Evolutionary conservation across 192 early-diverging fungal species (phyloP).

Genomic region (Linnemannia elongata): DNA sequence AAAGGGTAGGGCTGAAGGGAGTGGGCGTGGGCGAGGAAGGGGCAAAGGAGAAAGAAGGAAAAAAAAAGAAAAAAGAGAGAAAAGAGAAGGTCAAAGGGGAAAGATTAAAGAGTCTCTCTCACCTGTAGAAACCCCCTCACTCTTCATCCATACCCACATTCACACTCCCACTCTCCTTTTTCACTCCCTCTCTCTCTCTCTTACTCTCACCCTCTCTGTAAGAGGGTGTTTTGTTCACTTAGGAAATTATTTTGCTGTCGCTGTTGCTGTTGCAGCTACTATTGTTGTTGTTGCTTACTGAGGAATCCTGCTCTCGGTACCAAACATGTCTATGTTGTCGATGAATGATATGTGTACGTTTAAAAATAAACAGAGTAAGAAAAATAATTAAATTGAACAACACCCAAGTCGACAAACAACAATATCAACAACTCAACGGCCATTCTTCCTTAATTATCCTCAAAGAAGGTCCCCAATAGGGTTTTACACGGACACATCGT

Average conservation of each 20-base stretch:
- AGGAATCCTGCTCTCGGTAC: too few species aligned
- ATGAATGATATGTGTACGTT: neutral
- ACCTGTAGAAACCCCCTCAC: neutral
- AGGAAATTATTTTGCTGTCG: neutral
- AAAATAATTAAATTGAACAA: neutral
- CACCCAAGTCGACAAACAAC: neutral
- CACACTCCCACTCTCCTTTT: neutral
- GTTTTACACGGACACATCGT: neutral
- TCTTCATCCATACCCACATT: neutral
- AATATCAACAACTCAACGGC: too few species aligned
- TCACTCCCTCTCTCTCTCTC: neutral
- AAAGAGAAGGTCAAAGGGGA: neutral
- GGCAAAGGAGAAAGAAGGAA: neutral
- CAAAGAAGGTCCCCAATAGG: too few species aligned
- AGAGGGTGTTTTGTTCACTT: neutral
- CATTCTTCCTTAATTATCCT: too few species aligned
- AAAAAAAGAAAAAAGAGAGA: neutral
- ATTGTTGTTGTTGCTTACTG: neutral
- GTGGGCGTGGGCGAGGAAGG: slow-evolving; percentile 11
- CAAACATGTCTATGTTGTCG: too few species aligned
- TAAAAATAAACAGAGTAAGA: neutral
- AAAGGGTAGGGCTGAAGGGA: neutral
- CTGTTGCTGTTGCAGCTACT: too few species aligned
- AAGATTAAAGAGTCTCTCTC: neutral
- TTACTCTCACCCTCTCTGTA: neutral